Evolutionary conservation across 345 rosid species (phyloP).

Genomic region (Zanthoxylum bungeanum): DNA sequence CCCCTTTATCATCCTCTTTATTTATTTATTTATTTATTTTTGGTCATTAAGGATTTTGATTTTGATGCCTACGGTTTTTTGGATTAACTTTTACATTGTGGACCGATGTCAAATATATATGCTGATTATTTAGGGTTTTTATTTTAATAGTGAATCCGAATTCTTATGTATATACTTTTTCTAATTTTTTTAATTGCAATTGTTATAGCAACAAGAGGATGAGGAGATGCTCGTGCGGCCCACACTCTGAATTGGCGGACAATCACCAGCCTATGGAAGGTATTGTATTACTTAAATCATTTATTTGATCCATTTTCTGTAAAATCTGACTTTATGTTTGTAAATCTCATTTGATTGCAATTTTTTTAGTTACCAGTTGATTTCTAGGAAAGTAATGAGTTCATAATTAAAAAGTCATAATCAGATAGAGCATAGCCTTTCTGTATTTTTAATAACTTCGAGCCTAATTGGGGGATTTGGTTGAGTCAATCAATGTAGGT

Average conservation of each 20-base stretch:
- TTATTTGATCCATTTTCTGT: no score
- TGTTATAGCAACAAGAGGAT: constrained; percentile 66
- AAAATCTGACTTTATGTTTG: no score
- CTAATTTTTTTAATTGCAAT: constrained; percentile 10
- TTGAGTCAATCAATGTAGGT: neutral
- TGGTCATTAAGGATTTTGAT: constrained; percentile 21
- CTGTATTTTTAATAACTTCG: neutral
- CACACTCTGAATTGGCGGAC: no score
- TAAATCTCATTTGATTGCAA: neutral
- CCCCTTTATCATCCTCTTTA: no score
- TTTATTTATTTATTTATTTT: constrained; percentile 13
- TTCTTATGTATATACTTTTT: constrained; percentile 17
- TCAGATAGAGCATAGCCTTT: constrained; percentile 1
- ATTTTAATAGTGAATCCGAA: constrained; percentile 35
- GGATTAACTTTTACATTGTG: constrained; percentile 12
- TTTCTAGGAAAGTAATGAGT: neutral
- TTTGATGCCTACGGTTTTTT: neutral
- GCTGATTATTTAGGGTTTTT: constrained; percentile 27
- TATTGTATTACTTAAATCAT: no score
- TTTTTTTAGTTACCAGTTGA: neutral
- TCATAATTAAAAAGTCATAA: neutral
- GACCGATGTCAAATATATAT: neutral
- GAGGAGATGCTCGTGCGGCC: no score
- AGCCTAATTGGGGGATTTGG: neutral
- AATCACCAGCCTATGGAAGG: no score